Evolutionary conservation across 2,329 filamentous ascomycete species (phyloP), one percentile per base, ranked within the genome.

Genomic region (Cladobotryum mycophilum): DNA sequence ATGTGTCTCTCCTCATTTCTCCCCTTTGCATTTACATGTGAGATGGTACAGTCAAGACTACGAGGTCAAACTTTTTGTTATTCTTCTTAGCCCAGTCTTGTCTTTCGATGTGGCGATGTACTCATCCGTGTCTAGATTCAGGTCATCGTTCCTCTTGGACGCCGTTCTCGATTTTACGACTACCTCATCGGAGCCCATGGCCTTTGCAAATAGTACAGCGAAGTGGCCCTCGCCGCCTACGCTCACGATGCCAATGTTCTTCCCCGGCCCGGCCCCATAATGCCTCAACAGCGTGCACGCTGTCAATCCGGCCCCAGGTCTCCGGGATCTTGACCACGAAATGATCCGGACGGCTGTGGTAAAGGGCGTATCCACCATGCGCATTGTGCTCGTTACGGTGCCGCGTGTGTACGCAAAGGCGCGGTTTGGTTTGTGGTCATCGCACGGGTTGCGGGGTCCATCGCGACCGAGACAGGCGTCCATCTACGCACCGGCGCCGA

Each of bases 211-310:
- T 38, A 86, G 66, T 9, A 89, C 68, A 4, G 80, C 85, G 58
- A 88, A 82, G 66, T 89, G 84, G 0, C 85, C 84, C 13, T 88
- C 71, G 3, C 85, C 85, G 0, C 85, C 84, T 13, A 88, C 71
- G 2, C 85, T 84, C 17, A 87, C 70, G 53, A 88, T 78, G 1
- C 80, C 85, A 2, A 89, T 81, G 20, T 66, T 74, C 67, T 84
- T 88, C 13, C 84, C 84, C 0, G 83, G 83, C 0, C 85, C 86
- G 45, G 76, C 79, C 2, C 80, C 80, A 55, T 85, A 79, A 47
- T 80, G 74, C 58, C 72, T 72, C 85, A 18, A 77, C 86, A 20
- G 20, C 20, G 20, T 20, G 60, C 86, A 89, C 40, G 89, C 72
- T 78, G 89, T 81, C 3, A 20, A 20, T 20, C 20, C 5, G 85